Evolutionary conservation across 352 stramenopile species (phyloP), one percentile per base, ranked within the genome.

Genomic region (Phytophthora citrophthora): DNA sequence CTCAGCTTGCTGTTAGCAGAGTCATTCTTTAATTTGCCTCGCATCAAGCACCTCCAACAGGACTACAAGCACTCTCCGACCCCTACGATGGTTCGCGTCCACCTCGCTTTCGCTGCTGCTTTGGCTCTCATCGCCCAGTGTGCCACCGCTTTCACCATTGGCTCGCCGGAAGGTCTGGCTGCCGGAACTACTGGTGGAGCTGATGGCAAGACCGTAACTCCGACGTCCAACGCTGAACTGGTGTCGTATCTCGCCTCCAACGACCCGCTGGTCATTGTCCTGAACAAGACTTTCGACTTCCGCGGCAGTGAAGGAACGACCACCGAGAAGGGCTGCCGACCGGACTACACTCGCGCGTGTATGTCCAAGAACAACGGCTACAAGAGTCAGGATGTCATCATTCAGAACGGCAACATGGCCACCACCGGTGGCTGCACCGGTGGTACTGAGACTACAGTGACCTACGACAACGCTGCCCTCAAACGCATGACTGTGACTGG

Each of bases 331-430:
- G 71, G 70, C 0, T 79, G 74, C 24, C 61, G 63, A 6, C 68
- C 70, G 5, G 41, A 77, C 24, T 79, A 70, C 60, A 71, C 50
- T 0, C 64, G 64, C 11, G 44, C 62, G 32, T 87, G 75, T n/a
- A 74, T 84, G 34, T 64, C 51, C 48, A 74, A 75, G 52, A 77
- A 77, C 50, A 75, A 83, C 50, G 70, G 65, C 50, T 76, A 55
- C 59, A 70, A 77, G 64, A 73, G 64, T 57, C 74, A 83, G 13
- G 63, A 83, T 23, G 74, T 80, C 38, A 83, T 83, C 31, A 34
- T 83, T 8, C 64, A 79, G 45, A 46, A 44, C 5, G 75, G 74
- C 29, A 65, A 54, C 43, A 79, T 83, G 68, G 43, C 49, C 41
- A 85, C 67, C 54, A 85, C 74, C 0, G 74, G 78, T n/a, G 78